phyloP scores from a whole-genome alignment of 106 monocot species.

The Dendrobium catenatum region DNA sequence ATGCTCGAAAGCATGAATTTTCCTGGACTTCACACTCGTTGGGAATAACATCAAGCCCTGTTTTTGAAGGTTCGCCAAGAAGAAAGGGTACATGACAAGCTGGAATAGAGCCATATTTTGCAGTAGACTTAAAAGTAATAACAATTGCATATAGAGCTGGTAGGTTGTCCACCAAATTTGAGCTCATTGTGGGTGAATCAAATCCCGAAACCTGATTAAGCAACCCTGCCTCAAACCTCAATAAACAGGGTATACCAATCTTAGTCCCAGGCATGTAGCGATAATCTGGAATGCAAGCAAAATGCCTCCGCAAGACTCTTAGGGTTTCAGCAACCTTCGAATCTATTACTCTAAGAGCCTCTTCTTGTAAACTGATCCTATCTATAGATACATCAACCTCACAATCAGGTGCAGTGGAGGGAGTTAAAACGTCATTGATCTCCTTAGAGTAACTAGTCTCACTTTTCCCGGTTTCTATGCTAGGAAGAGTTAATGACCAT shows the following conservation, averaged over 20 bases:
- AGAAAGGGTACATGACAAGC: conserved; percentile 73
- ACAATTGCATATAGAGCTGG: conserved; percentile 77
- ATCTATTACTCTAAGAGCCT: conserved; percentile 63
- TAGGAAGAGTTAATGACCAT: conserved; percentile 65
- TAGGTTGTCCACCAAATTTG: conserved; percentile 32
- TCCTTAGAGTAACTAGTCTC: conserved; percentile 23
- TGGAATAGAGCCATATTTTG: conserved; percentile 71
- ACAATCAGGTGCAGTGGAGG: conserved; percentile 11
- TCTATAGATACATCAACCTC: conserved; percentile 17
- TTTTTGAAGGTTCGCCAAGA: conserved; percentile 51
- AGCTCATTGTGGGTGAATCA: conserved; percentile 19
- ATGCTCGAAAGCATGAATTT: conserved; percentile 28
- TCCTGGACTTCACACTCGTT: conserved; percentile 14
- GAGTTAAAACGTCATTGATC: conserved; percentile 21
- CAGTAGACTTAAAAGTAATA: conserved; percentile 59
- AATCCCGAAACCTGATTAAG: conserved; percentile 46
- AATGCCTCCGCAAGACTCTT: conserved; percentile 54
- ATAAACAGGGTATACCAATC: conserved; percentile 67
- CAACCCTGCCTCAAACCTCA: conserved; percentile 60
- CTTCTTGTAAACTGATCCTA: conserved; percentile 25
- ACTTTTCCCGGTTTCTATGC: conserved; percentile 22
- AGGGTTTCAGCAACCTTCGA: conserved; percentile 56
- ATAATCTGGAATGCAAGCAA: conserved; percentile 70
- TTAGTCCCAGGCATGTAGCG: conserved; percentile 59
- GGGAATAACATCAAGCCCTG: conserved; percentile 39